Conservation (phyloP, 192 early-diverging fungal species). For the Phycomyces blakesleeanus region DNA sequence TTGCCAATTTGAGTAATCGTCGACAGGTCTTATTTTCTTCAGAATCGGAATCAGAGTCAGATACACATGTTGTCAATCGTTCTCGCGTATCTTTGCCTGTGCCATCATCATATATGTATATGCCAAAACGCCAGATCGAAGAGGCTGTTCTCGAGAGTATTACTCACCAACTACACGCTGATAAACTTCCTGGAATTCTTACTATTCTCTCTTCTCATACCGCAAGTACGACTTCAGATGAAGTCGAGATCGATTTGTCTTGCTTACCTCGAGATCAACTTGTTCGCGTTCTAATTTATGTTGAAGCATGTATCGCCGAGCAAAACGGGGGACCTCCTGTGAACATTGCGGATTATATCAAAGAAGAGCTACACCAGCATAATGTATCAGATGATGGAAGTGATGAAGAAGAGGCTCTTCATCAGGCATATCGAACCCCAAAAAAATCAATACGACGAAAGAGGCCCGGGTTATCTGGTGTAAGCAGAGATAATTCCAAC, state of each 20-base stretch:
- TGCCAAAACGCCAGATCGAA: conserved; percentile 20
- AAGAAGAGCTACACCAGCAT: background rate
- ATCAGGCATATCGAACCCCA: background rate
- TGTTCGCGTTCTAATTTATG: conserved; percentile 20
- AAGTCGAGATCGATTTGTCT: conserved; percentile 26
- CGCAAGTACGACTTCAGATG: background rate
- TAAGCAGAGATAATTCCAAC: background rate
- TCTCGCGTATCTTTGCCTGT: conserved; percentile 4
- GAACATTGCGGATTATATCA: conserved; percentile 5
- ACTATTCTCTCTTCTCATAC: conserved; percentile 20
- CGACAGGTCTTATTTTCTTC: background rate
- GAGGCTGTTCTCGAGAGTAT: conserved; percentile 22
- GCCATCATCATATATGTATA: conserved; percentile 14
- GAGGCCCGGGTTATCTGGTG: too few relatives aligned
- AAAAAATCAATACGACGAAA: background rate
- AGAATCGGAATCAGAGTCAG: conserved; percentile 25
- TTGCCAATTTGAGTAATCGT: conserved; percentile 1
- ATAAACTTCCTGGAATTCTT: conserved; percentile 22
- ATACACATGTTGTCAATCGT: background rate
- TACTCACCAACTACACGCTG: conserved; percentile 16
- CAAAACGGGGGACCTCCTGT: conserved; percentile 16
- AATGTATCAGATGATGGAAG: background rate
- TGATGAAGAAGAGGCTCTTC: background rate
- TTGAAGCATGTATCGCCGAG: conserved; percentile 17
- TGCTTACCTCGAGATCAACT: conserved; percentile 19